Conservation (phyloP, 257 asterid genomes). For the Cinchona pubescens region DNA sequence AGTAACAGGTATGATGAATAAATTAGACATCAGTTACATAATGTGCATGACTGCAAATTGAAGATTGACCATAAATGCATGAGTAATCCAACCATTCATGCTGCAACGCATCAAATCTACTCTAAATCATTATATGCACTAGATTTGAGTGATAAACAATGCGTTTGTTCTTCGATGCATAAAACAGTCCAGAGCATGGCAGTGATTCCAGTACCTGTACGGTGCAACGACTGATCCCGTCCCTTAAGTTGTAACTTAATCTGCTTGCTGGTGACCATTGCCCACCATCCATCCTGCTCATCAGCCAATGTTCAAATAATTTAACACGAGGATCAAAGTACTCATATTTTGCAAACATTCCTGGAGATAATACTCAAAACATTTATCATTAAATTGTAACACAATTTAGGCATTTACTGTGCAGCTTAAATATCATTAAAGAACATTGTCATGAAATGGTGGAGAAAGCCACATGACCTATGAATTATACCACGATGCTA, state of each 20-base stretch:
- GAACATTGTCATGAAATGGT: background rate
- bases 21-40: background rate
- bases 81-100: background rate
- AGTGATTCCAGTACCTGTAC: slow-evolving; percentile 40
- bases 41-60: background rate
- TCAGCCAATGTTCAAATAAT: background rate
- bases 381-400: too few species aligned
- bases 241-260: slow-evolving; percentile 35
- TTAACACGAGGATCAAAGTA: background rate
- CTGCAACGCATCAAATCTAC: background rate
- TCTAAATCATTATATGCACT: too few species aligned
- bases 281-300: slow-evolving; percentile 38
- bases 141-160: too few species aligned
- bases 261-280: slow-evolving; percentile 42
- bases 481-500: background rate
- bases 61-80: background rate
- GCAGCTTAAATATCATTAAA: too few species aligned
- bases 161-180: too few species aligned
- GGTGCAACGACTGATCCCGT: slow-evolving; percentile 36
- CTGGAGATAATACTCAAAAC: background rate
- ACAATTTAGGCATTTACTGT: too few species aligned
- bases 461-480: background rate
- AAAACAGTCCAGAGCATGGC: too few species aligned
- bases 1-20: too few species aligned
- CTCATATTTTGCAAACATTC: background rate